A percentile compares a stretch with the other conserved stretches of the same genome.
phyloP scores from a whole-genome alignment of 106 monocot species.

The Triglochin maritima region DNA sequence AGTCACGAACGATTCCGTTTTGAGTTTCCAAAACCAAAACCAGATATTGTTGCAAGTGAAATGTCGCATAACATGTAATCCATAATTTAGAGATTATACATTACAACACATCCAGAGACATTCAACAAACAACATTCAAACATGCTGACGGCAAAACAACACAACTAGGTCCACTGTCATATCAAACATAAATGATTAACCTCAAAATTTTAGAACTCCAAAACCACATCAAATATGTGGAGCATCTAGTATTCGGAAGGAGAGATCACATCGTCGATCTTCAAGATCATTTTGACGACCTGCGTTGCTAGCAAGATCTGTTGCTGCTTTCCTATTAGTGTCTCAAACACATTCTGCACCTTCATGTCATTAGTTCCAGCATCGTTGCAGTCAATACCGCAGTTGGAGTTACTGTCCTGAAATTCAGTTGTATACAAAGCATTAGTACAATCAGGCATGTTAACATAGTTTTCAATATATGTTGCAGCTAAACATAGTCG shows the following conservation, averaged over 20 bases:
- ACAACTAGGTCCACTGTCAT: no score
- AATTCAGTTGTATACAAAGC: background rate
- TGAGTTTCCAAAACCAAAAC: no score
- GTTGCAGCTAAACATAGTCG: background rate
- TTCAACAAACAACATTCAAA: no score
- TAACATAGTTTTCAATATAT: background rate
- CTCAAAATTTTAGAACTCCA: no score
- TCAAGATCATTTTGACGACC: constrained; percentile 97
- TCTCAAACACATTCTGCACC: constrained; percentile 86
- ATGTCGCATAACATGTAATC: no score
- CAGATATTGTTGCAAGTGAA: no score
- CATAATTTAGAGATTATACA: no score
- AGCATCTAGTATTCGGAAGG: constrained; percentile 44
- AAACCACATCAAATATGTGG: no score
- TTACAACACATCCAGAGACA: no score
- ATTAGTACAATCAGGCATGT: background rate
- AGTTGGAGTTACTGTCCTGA: constrained; percentile 74
- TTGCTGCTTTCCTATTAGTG: constrained; percentile 92
- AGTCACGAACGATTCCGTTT: no score
- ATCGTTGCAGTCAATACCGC: constrained; percentile 94
- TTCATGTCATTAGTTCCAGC: constrained; percentile 83
- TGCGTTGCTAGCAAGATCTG: constrained; percentile 88
- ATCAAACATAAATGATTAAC: no score
- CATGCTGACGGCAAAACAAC: no score
- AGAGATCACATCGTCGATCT: constrained; percentile 86